phyloP scores from a whole-genome alignment of 1,284 basidiomycete genomes.

The Singerocomus inundabilis region DNA sequence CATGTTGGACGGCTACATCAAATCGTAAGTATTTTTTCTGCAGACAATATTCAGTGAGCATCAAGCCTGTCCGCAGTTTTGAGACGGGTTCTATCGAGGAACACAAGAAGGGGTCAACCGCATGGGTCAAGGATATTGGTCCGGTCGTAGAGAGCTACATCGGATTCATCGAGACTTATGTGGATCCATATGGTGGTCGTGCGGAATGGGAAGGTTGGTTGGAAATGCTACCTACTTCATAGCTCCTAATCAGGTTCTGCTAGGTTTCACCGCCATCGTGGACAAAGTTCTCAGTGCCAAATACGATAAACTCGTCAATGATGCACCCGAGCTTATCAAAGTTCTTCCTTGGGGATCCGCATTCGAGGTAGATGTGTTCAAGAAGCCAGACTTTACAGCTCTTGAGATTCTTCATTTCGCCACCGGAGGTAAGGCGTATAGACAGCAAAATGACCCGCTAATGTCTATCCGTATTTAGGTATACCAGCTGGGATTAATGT shows the following conservation, averaged over 20 bases:
- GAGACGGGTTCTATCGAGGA: slow-evolving; percentile 72
- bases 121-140: slow-evolving; percentile 84
- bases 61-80: slow-evolving; percentile 43
- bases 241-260: neutral
- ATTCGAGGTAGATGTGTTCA: slow-evolving; percentile 81
- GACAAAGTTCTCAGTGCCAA: slow-evolving; percentile 79
- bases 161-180: slow-evolving; percentile 78
- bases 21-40: slow-evolving; percentile 52
- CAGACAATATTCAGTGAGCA: neutral
- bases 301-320: slow-evolving; percentile 73
- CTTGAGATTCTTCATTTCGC: slow-evolving; percentile 78
- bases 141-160: slow-evolving; percentile 88
- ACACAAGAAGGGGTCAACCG: slow-evolving; percentile 71
- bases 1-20: slow-evolving; percentile 78
- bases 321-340: slow-evolving; percentile 76
- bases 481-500: slow-evolving; percentile 85
- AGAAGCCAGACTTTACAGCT: slow-evolving; percentile 85
- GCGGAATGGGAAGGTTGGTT: slow-evolving; percentile 81
- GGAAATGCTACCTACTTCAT: neutral
- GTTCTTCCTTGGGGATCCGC: slow-evolving; percentile 79
- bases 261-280: slow-evolving; percentile 84
- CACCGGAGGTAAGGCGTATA: slow-evolving; percentile 57
- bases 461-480: slow-evolving; percentile 38
- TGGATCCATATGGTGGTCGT: slow-evolving; percentile 79
- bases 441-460: neutral